phyloP scores from a whole-genome alignment of 2,329 filamentous ascomycete species.

The Colletotrichum sidae region DNA sequence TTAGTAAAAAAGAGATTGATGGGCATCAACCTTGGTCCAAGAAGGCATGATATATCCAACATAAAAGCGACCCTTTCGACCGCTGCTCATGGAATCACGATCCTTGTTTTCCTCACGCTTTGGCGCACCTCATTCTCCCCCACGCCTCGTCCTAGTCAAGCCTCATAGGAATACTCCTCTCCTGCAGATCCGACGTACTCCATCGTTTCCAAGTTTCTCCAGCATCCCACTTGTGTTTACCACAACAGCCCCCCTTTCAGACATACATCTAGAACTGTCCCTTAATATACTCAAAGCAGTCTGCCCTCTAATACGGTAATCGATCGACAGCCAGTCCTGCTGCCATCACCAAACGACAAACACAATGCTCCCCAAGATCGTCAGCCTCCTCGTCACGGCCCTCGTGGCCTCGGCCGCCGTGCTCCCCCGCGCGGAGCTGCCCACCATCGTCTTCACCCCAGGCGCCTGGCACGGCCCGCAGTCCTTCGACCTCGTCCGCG shows the following conservation, averaged over 20 bases:
- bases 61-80: slow-evolving; percentile 21
- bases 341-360: slow-evolving; percentile 1
- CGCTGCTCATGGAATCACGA: background rate
- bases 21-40: slow-evolving; percentile 13
- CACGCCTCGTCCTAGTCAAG: slow-evolving; percentile 9
- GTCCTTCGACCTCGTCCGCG: slow-evolving; percentile 45
- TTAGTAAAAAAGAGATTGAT: background rate
- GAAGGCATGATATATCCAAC: slow-evolving; percentile 7
- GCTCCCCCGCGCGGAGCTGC: slow-evolving; percentile 15
- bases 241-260: background rate
- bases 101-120: slow-evolving; percentile 12
- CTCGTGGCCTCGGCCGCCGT: slow-evolving; percentile 24
- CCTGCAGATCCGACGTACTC: background rate
- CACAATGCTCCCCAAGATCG: slow-evolving; percentile 22
- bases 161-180: slow-evolving; percentile 5
- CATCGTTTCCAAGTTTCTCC: slow-evolving; percentile 14
- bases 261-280: background rate
- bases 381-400: slow-evolving; percentile 10
- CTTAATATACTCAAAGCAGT: slow-evolving; percentile 4
- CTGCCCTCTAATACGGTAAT: background rate
- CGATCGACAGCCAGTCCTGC: slow-evolving; percentile 18
- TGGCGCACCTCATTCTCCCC: slow-evolving; percentile 2
- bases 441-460: slow-evolving; percentile 50
- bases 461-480: slow-evolving; percentile 52
- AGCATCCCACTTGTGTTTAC: slow-evolving; percentile 8